Percentiles rank a stretch among this genome's conserved stretches.
These are phyloP conservation scores for Ophioceras dolichostomum DNA, from an alignment of 2,329 filamentous ascomycete species.

Conservation along the genomic window DNA sequence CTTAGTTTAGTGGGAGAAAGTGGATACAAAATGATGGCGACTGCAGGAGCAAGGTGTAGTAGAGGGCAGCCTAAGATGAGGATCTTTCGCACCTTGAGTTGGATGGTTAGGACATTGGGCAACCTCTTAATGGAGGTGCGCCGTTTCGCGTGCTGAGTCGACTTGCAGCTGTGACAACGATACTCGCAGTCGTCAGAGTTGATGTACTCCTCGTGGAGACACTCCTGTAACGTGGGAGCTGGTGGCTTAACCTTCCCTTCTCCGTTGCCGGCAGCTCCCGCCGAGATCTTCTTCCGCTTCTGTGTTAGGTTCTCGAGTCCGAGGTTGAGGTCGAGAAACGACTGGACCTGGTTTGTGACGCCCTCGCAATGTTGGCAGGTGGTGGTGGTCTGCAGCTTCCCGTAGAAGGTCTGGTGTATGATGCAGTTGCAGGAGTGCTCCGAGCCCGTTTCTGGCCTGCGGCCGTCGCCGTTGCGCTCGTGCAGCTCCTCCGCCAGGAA, in stretches of 20 bases:
- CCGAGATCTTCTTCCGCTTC: conserved; percentile 27
- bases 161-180: conserved; percentile 69
- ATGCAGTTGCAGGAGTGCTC: conserved; percentile 72
- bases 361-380: conserved; percentile 83
- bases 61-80: no score
- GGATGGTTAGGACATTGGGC: conserved; percentile 81
- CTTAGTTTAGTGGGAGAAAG: conserved; percentile 2
- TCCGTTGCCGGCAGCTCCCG: neutral
- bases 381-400: conserved; percentile 79
- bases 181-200: conserved; percentile 82
- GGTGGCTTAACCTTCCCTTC: neutral
- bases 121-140: conserved; percentile 74
- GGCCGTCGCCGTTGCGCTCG: conserved; percentile 62
- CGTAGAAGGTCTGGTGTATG: conserved; percentile 89
- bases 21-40: no score
- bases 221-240: conserved; percentile 41
- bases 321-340: conserved; percentile 81
- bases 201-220: conserved; percentile 77
- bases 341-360: conserved; percentile 71
- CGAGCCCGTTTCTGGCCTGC: conserved; percentile 44
- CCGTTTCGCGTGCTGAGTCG: conserved; percentile 67
- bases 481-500: conserved; percentile 90
- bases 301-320: conserved; percentile 69
- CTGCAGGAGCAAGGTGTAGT: no score
- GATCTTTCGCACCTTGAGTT: conserved; percentile 59